Percentiles rank a stretch among this genome's conserved stretches.
Evolutionary conservation across 441 rosid species (phyloP).

Genomic region (Mallotus repandus): DNA sequence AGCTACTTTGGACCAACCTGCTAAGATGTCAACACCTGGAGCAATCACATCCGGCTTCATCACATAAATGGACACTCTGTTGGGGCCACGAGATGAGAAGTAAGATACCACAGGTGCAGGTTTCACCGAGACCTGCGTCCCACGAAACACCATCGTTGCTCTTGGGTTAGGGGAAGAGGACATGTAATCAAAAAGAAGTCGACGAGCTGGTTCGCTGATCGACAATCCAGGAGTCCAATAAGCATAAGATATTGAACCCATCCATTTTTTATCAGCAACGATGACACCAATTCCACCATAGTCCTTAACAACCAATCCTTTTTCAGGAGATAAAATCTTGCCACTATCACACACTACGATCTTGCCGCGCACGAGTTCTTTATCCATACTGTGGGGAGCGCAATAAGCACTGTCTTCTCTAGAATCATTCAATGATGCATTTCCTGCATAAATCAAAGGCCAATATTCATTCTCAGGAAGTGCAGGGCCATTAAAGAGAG

Average conservation of each 20-base stretch:
- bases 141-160: slow-evolving; percentile 21
- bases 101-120: slow-evolving; percentile 36
- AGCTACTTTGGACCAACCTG: slow-evolving; percentile 26
- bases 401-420: background rate
- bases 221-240: slow-evolving; percentile 24
- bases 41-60: slow-evolving; percentile 42
- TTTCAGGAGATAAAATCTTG: background rate
- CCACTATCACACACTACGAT: slow-evolving; percentile 36
- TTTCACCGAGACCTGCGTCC: slow-evolving; percentile 19
- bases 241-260: background rate
- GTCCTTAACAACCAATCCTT: slow-evolving; percentile 15
- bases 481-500: slow-evolving; percentile 22
- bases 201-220: slow-evolving; percentile 19
- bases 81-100: slow-evolving; percentile 43
- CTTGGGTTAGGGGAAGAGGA: slow-evolving; percentile 22
- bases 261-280: background rate
- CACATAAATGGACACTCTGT: slow-evolving; percentile 17
- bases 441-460: slow-evolving; percentile 22
- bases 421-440: background rate
- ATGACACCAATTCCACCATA: slow-evolving; percentile 32
- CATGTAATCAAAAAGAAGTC: slow-evolving; percentile 19
- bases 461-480: background rate
- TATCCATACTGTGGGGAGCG: background rate
- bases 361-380: slow-evolving; percentile 23
- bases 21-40: slow-evolving; percentile 38